A percentile compares a stretch with the other conserved stretches of the same genome.
These are phyloP conservation scores for Venturia pyrina DNA, from an alignment of 2,329 filamentous ascomycete genomes.

Conservation along the genomic window DNA sequence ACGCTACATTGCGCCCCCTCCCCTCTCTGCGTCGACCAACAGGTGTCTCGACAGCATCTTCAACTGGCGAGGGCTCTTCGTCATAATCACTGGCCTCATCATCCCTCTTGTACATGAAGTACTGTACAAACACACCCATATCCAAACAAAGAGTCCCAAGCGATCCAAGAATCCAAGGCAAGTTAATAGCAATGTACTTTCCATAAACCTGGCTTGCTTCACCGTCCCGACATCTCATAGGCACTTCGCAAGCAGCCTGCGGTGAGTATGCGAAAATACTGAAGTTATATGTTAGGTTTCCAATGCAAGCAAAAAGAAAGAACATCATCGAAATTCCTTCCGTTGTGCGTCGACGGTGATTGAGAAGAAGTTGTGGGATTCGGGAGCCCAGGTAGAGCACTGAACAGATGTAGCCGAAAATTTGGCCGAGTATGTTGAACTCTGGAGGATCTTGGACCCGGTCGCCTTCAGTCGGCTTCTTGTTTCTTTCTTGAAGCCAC, in stretches of 20 bases:
- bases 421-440: slow-evolving; percentile 71
- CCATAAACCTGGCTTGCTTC: slow-evolving; percentile 62
- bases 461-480: slow-evolving; percentile 23
- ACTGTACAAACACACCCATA: slow-evolving; percentile 79
- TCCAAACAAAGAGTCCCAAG: slow-evolving; percentile 80
- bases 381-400: slow-evolving; percentile 80
- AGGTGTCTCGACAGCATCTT: not conserved
- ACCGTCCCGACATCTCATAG: slow-evolving; percentile 46
- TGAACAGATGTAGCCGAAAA: slow-evolving; percentile 91
- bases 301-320: slow-evolving; percentile 92
- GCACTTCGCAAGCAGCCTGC: slow-evolving; percentile 37
- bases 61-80: not conserved
- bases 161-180: slow-evolving; percentile 84
- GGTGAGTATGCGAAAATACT: slow-evolving; percentile 88
- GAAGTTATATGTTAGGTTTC: slow-evolving; percentile 86
- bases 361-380: slow-evolving; percentile 81
- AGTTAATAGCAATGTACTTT: slow-evolving; percentile 77
- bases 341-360: slow-evolving; percentile 84
- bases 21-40: not conserved
- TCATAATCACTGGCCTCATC: not conserved
- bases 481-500: slow-evolving; percentile 54
- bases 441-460: slow-evolving; percentile 40
- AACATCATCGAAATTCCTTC: slow-evolving; percentile 91
- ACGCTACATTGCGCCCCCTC: not conserved
- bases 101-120: slow-evolving; percentile 63